These are phyloP conservation scores for Chaetoscypha palmicola DNA, from an alignment of 2,329 filamentous ascomycete species.

Conservation along the genomic window DNA sequence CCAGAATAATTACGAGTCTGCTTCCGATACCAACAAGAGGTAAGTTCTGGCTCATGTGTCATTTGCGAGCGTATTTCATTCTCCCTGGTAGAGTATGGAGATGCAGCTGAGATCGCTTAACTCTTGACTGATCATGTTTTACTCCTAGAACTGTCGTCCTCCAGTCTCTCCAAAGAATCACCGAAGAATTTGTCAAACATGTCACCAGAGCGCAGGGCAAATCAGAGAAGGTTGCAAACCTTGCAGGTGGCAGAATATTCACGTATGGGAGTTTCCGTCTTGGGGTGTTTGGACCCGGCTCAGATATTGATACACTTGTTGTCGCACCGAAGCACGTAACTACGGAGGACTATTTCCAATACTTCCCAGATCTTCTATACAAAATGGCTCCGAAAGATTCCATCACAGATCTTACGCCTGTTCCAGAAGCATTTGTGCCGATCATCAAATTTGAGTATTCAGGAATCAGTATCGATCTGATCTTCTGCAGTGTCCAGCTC, in stretches of 20 bases:
- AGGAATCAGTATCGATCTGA: conserved; percentile 90
- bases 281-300: conserved; percentile 89
- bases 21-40: conserved; percentile 78
- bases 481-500: conserved; percentile 70
- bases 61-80: too few species aligned
- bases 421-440: conserved; percentile 86
- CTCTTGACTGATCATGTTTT: conserved; percentile 8
- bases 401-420: conserved; percentile 76
- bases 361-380: conserved; percentile 74
- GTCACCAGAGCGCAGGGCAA: conserved; percentile 54
- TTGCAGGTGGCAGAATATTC: conserved; percentile 86
- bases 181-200: conserved; percentile 77
- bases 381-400: conserved; percentile 70
- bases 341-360: conserved; percentile 84
- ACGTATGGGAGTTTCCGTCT: conserved; percentile 94
- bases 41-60: conserved; percentile 39
- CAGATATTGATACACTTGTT: conserved; percentile 95
- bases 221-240: conserved; percentile 69
- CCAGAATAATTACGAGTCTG: conserved; percentile 87
- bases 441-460: conserved; percentile 95
- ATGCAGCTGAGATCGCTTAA: neutral
- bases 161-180: conserved; percentile 67
- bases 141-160: conserved; percentile 54
- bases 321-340: conserved; percentile 85
- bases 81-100: neutral